Evolutionary conservation across 2,329 filamentous ascomycete species (phyloP), one percentile per base, ranked within the genome.

Genomic region (Aureobasidium sp.): DNA sequence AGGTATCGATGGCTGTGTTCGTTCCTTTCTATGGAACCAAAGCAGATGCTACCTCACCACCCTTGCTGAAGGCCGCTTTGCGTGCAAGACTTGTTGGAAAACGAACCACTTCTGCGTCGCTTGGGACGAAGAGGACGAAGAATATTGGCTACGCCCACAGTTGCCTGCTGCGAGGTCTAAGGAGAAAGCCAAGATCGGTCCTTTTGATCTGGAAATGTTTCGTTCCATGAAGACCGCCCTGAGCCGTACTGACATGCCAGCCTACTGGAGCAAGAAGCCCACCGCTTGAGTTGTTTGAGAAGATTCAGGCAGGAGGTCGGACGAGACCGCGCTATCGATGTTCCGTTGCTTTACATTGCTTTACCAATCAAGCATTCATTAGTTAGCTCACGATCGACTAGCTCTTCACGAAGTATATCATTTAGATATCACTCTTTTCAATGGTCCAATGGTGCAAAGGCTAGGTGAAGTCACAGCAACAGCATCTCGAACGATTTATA

Each of bases 71-170:
- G 58, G 45, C 3, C 3, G 13, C 3, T 61, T 38, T 11, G 43
- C 58, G 4, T 61, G 58, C 45, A 61, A 40, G 23, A 61, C 59
- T 27, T 63, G 59, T 20, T 63, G 59, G 59, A 63, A 63, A 25
- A 63, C 59, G 20, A 33, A 36, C n/a, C 33, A 42, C 13, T 36
- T 63, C 27, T 63, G 59, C 16, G 31, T 63, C 10, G 59, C 33
- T 6, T 63, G 25, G 25, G 59, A 63, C 25, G n/a, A 43, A n/a
- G 13, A 16, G 2, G 25, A 18, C 13, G 38, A 51, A 11, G 18
- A 16, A 25, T 63, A 53, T 29, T 53, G 48, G 36, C 36, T 63
- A 11, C 59, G 48, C 10, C 59, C 36, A 20, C 47, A 53, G 27
- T 20, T 53, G 18, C 59, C 59, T 33, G 48, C 29, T 31, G 36